Evolutionary conservation across 208 protist genomes (phyloP), one percentile per base, ranked within the genome.

Genomic region (Lotmaria passim): DNA sequence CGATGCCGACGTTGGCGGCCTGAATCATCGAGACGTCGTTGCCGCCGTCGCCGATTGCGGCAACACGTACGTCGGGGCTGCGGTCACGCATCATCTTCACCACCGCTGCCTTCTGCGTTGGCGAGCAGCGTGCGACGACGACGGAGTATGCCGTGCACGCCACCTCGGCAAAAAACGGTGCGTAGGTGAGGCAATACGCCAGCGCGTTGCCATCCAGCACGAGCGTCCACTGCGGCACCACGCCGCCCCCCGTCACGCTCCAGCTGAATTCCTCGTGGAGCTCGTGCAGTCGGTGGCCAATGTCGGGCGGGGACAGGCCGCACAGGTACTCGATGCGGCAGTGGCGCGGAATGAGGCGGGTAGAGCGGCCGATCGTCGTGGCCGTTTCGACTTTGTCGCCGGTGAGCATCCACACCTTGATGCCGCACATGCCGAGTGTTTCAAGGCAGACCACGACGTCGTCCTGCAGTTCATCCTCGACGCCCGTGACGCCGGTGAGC

Each of bases 331-430:
- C 86, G 39, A 87, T 71, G 14, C 64, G 58, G 48, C 89, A 84
- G 62, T 96, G 62, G 2, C 90, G 78, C 15, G 87, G 79, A 19
- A 98, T 94, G 0, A 99, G 73, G 7, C 89, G 89, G 7, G 96
- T 96, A 7, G 85, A 87, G n/a, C 95, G 92, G 21, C 94, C 97
- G 74, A 99, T 99, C 55, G 96, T 98, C 19, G 82, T 96, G 19
- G 97, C 96, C 17, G 97, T 99, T 69, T 98, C 96, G 14, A 98
- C 85, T 78, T 99, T 99, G 79, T 99, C 98, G 44, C 98, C 98
- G 4, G 98, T 99, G 2, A 99, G 83, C 87, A 99, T 98, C 98
- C 98, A 99, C 8, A 99, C 88, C 43, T 96, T 98, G 38, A 99
- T 95, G 44, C 97, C 98, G n/a, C 98, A 98, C 83, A 98, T 97